Percentiles rank a stretch among this genome's conserved stretches.
These are phyloP conservation scores for Diaporthe sp. DNA, from an alignment of 2,329 filamentous ascomycete genomes.

Conservation along the genomic window DNA sequence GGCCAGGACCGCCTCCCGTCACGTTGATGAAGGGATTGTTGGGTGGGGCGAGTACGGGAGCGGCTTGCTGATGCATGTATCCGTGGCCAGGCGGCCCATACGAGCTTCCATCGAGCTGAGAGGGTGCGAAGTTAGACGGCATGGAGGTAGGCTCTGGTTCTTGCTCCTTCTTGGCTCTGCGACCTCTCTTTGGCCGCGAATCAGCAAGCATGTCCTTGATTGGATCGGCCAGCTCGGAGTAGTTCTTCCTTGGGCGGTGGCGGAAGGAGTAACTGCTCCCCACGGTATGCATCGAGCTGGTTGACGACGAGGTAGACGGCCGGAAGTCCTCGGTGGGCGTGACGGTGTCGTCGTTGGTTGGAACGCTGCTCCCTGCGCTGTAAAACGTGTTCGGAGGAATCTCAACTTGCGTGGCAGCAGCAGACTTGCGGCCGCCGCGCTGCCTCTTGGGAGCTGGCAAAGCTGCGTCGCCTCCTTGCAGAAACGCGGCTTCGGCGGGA, in stretches of 20 bases:
- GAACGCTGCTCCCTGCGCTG: constrained; percentile 48
- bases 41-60: constrained; percentile 38
- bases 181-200: constrained; percentile 51
- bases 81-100: constrained; percentile 23
- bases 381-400: constrained; percentile 48
- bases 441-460: constrained; percentile 43
- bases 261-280: constrained; percentile 68
- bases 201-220: constrained; percentile 54
- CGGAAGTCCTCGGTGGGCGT: constrained; percentile 62
- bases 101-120: constrained; percentile 25
- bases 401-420: constrained; percentile 41
- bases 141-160: constrained; percentile 37
- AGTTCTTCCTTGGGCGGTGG: constrained; percentile 68
- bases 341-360: constrained; percentile 51
- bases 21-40: constrained; percentile 42
- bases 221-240: constrained; percentile 63
- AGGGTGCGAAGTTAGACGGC: constrained; percentile 32
- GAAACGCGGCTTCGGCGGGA: constrained; percentile 7
- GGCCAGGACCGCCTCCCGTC: constrained; percentile 40
- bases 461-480: constrained; percentile 34
- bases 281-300: constrained; percentile 62
- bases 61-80: constrained; percentile 28
- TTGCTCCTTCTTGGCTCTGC: constrained; percentile 41
- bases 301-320: constrained; percentile 68
- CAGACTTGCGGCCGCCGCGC: constrained; percentile 40